phyloP scores from a whole-genome alignment of 1,284 basidiomycete species.

The Boletellus sp. region DNA sequence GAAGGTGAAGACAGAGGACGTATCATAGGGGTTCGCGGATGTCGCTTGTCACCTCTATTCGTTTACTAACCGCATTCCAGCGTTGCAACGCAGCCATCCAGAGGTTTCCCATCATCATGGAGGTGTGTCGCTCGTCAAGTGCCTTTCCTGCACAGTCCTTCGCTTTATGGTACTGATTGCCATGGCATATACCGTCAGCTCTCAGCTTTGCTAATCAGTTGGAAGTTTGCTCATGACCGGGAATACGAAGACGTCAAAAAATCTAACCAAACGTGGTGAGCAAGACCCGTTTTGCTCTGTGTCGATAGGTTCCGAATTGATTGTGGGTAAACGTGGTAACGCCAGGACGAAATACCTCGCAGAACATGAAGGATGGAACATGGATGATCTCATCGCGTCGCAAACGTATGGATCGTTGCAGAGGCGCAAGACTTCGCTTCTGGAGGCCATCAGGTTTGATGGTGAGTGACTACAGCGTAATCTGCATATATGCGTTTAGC shows the following conservation, averaged over 20 bases:
- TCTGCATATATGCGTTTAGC: neutral
- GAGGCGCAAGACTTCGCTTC: slow-evolving; percentile 29
- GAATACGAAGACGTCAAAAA: slow-evolving; percentile 13
- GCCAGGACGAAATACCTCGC: slow-evolving; percentile 37
- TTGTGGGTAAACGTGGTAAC: neutral
- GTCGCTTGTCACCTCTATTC: neutral
- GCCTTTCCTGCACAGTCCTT: neutral
- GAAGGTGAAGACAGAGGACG: neutral
- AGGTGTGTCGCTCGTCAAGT: slow-evolving; percentile 13
- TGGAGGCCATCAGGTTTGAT: slow-evolving; percentile 33
- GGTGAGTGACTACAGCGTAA: slow-evolving; percentile 28
- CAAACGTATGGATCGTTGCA: slow-evolving; percentile 37
- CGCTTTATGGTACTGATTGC: neutral
- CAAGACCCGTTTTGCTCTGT: neutral
- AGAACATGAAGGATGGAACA: slow-evolving; percentile 36
- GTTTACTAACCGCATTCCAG: slow-evolving; percentile 8
- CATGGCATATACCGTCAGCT: slow-evolving; percentile 26
- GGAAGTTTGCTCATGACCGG: slow-evolving; percentile 31
- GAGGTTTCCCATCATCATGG: slow-evolving; percentile 23
- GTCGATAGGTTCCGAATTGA: neutral
- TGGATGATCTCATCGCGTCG: slow-evolving; percentile 35
- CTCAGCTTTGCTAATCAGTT: slow-evolving; percentile 31
- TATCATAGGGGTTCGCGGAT: slow-evolving; percentile 9
- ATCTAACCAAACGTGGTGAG: slow-evolving; percentile 35
- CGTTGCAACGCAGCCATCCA: slow-evolving; percentile 2